phyloP scores from a whole-genome alignment of 2,329 filamentous ascomycete species.

The Phialophora expanda region DNA sequence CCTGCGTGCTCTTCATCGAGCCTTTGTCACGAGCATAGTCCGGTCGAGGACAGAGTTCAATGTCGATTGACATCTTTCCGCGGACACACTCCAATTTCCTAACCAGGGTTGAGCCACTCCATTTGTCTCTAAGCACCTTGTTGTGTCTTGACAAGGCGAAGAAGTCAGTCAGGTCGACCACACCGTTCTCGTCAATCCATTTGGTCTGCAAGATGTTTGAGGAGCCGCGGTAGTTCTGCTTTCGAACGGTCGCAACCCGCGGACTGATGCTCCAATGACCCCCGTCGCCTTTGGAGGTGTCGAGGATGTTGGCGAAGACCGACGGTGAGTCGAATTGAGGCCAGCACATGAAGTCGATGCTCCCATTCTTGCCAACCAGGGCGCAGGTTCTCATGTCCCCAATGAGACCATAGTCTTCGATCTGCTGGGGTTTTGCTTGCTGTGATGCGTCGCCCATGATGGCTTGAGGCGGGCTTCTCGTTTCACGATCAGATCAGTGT shows the following conservation, averaged over 20 bases:
- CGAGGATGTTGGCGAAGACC: conserved; percentile 74
- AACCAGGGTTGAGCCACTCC: conserved; percentile 56
- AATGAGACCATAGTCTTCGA: conserved; percentile 80
- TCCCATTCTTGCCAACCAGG: conserved; percentile 74
- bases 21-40: conserved; percentile 71
- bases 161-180: conserved; percentile 75
- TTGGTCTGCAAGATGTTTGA: conserved; percentile 77
- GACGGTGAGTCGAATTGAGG: conserved; percentile 79
- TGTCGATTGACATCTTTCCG: conserved; percentile 66
- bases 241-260: conserved; percentile 63
- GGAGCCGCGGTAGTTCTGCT: conserved; percentile 77
- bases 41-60: conserved; percentile 75
- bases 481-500: neutral
- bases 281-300: conserved; percentile 72
- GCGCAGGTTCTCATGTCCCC: conserved; percentile 81
- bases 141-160: conserved; percentile 72
- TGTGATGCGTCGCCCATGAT: conserved; percentile 18
- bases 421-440: conserved; percentile 44
- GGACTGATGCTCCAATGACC: conserved; percentile 67
- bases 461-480: neutral
- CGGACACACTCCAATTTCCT: conserved; percentile 74
- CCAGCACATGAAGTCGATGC: conserved; percentile 81
- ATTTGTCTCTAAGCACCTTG: conserved; percentile 45
- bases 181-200: conserved; percentile 77
- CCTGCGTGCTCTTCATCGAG: conserved; percentile 53